These are phyloP conservation scores for Ogataea neopini DNA, from an alignment of 805 yeast species.

Conservation along the genomic window DNA sequence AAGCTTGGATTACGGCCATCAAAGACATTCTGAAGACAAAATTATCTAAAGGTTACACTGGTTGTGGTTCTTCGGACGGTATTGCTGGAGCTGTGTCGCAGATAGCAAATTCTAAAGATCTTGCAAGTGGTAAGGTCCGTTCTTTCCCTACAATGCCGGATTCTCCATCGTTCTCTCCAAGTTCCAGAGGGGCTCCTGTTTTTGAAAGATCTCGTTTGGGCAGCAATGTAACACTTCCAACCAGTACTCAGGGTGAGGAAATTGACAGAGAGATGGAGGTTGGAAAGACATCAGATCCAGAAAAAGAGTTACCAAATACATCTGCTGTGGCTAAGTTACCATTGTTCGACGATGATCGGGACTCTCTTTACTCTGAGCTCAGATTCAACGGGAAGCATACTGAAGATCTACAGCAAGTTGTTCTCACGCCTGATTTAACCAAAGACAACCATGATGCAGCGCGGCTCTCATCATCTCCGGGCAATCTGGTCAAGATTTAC, in stretches of 20 bases:
- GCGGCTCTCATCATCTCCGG: slow-evolving; percentile 26
- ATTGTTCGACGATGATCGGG: slow-evolving; percentile 8
- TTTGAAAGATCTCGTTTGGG: slow-evolving; percentile 15
- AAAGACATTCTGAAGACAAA: slow-evolving; percentile 57
- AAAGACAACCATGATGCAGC: not conserved
- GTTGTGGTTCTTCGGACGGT: slow-evolving; percentile 74
- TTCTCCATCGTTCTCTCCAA: slow-evolving; percentile 40
- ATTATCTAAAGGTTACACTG: slow-evolving; percentile 62
- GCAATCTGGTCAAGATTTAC: slow-evolving; percentile 33
- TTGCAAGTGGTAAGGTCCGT: slow-evolving; percentile 28
- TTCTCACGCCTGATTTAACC: not conserved
- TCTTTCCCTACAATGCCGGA: slow-evolving; percentile 35
- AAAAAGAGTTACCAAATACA: not conserved
- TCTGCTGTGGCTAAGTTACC: slow-evolving; percentile 4
- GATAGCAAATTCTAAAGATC: slow-evolving; percentile 26
- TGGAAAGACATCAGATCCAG: not conserved
- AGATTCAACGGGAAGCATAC: slow-evolving; percentile 11
- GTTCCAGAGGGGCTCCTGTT: slow-evolving; percentile 24
- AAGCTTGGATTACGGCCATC: slow-evolving; percentile 61
- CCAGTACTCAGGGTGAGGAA: not conserved
- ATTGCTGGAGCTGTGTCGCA: slow-evolving; percentile 53
- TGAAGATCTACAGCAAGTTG: not conserved
- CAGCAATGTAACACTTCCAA: slow-evolving; percentile 2
- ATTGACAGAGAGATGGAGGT: not conserved
- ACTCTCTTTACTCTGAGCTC: slow-evolving; percentile 16